A percentile compares a stretch with the other conserved stretches of the same genome.
These are phyloP conservation scores for Porcisia deanei DNA, from an alignment of 208 protist genomes.

Conservation along the genomic window DNA sequence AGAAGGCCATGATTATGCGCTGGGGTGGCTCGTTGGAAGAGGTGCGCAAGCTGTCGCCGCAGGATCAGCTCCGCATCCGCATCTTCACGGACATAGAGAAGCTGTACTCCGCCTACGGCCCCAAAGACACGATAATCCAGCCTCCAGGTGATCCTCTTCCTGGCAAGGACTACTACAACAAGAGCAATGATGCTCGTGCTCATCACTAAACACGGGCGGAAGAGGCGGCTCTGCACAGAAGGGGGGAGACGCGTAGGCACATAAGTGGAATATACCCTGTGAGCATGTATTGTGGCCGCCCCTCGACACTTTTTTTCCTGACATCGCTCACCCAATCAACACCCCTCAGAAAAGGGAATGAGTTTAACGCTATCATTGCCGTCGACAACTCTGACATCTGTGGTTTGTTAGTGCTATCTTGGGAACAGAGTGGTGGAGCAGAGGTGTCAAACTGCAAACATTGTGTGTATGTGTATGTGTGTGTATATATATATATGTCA, in stretches of 20 bases:
- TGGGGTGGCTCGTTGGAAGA: conserved; percentile 86
- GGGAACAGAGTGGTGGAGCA: background rate
- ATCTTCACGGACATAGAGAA: conserved; percentile 83
- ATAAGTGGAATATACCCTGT: background rate
- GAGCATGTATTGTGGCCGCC: background rate
- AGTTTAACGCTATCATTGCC: background rate
- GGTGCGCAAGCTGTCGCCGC: conserved; percentile 74
- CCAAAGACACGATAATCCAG: conserved; percentile 82
- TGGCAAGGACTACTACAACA: conserved; percentile 79
- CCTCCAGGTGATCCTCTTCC: conserved; percentile 72
- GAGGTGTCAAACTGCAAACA: background rate
- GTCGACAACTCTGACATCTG: background rate
- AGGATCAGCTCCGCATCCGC: conserved; percentile 86
- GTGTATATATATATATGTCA: background rate
- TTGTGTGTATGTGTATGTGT: background rate
- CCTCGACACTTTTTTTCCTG: background rate
- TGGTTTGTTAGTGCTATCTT: background rate
- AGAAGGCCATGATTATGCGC: conserved; percentile 87
- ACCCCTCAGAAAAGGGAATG: too few species aligned
- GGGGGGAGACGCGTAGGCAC: background rate
- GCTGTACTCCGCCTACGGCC: conserved; percentile 83
- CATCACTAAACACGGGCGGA: conserved; percentile 30
- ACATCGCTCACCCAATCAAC: background rate
- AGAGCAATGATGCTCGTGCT: conserved; percentile 16
- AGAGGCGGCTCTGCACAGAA: background rate